Evolutionary conservation across 208 protist genomes (phyloP).

Genomic region (Naegleria lovaniensis): DNA sequence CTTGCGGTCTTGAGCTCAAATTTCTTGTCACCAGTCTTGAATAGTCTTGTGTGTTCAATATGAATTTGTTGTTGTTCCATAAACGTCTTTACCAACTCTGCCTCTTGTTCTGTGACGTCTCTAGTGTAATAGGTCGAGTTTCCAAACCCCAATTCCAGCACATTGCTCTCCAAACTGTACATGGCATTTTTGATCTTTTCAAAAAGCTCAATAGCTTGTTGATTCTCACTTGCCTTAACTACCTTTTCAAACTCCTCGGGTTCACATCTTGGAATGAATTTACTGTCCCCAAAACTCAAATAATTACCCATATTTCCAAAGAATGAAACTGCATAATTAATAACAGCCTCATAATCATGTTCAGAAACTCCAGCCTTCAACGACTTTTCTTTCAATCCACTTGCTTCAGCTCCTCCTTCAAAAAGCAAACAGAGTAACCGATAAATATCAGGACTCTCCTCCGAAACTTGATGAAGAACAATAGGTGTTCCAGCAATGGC

Average conservation of each 20-base stretch:
- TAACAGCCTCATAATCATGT: constrained; percentile 55
- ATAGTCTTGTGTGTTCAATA: constrained; percentile 70
- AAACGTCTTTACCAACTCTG: constrained; percentile 62
- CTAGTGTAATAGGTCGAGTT: constrained; percentile 69
- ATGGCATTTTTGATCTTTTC: constrained; percentile 52
- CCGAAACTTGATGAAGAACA: constrained; percentile 48
- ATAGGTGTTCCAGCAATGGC: constrained; percentile 54
- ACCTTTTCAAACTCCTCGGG: constrained; percentile 55
- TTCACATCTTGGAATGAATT: constrained; percentile 67
- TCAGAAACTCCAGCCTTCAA: constrained; percentile 38
- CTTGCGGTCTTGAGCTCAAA: constrained; percentile 43
- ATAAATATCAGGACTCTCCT: constrained; percentile 48
- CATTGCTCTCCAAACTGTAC: constrained; percentile 52
- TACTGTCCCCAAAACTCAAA: constrained; percentile 78
- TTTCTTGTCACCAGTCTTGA: constrained; percentile 49
- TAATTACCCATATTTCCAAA: constrained; percentile 88
- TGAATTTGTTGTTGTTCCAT: constrained; percentile 54
- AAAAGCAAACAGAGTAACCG: constrained; percentile 47
- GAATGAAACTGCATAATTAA: constrained; percentile 66
- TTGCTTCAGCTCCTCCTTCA: neutral
- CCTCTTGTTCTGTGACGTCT: constrained; percentile 64
- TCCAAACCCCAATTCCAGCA: constrained; percentile 63
- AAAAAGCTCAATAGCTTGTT: constrained; percentile 33
- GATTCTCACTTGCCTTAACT: constrained; percentile 35
- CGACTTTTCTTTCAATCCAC: constrained; percentile 18